Conservation (phyloP, 306 rosid species). For the Alnus rubra region DNA sequence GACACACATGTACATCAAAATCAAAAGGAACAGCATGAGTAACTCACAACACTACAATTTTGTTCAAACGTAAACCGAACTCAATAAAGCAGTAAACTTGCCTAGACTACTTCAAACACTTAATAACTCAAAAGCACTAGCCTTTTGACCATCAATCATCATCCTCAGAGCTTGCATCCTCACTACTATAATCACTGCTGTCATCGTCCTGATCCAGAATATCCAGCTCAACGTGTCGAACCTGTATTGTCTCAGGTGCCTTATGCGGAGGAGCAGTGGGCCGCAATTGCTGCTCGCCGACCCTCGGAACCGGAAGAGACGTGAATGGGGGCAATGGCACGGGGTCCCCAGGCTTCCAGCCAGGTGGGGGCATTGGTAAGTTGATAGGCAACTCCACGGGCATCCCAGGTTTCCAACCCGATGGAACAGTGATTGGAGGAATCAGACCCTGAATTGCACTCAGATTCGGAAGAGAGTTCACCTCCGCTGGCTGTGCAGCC, state of each 20-base stretch:
- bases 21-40: not conserved
- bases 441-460: conserved; percentile 65
- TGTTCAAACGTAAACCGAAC: conserved; percentile 1
- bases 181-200: conserved; percentile 87
- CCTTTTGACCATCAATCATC: conserved; percentile 51
- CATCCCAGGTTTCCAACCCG: conserved; percentile 98
- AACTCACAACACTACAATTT: not conserved
- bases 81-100: conserved; percentile 14
- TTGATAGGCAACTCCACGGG: conserved; percentile 77
- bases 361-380: conserved; percentile 86
- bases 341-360: conserved; percentile 97
- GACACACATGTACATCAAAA: not conserved
- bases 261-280: conserved; percentile 57
- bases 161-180: conserved; percentile 79
- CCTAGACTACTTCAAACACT: conserved; percentile 17
- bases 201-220: conserved; percentile 77
- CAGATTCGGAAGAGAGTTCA: conserved; percentile 54
- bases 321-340: conserved; percentile 76
- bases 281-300: conserved; percentile 57
- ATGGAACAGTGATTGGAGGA: conserved; percentile 74
- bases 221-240: conserved; percentile 84
- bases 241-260: conserved; percentile 78
- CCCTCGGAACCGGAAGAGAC: conserved; percentile 59
- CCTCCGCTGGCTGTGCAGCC: conserved; percentile 37
- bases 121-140: conserved; percentile 11